Base-by-base conservation (phyloP, 345 rosid genomes). In the Hevea brasiliensis region DNA sequence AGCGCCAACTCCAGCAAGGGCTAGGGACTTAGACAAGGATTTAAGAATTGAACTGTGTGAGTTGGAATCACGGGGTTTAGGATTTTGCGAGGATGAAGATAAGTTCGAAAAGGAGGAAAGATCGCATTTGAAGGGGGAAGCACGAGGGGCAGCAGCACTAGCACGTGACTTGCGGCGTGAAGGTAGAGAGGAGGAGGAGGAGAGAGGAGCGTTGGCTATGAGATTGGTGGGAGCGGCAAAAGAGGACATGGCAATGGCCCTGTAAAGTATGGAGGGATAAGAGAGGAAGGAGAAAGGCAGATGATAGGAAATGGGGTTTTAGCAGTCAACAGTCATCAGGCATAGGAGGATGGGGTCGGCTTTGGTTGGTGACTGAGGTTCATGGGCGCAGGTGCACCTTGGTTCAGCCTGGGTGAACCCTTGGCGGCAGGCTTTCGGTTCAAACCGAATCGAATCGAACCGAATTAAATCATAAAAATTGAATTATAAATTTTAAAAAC, bases 1-100 rank as follows among this genome's bases (percentile, higher is more conserved):
- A 0, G 87, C 79, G 3, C 76, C 68, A 4, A 4, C 37, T 32
- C 88, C 77, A 48, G 91, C 87, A 45, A 85, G 20, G 0, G 85
- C 77, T 0, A 88, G 76, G 53, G 92, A 84, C 41, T 83, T 86
- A 1, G 84, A 53, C 21, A 89, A 71, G 61, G 84, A 68, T 68
- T 75, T 83, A 3, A 86, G 81, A 70, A 83, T 72, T 44, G 54
- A 44, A 35, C 58, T 73, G 3, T 18, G 54, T 11, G 20, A 35
- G 26, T 65, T 68, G 44, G 56, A 26, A 12, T 50, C 12, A 20
- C 9, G 53, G 53, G 73, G 41, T 54, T 61, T 67, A 61, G 73
- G 76, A 74, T 76, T 76, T 42, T 53, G 72, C 0, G 70, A 17
- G 44, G 80, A 51, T 3, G 78, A 65, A 35, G 65, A 40, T 29